A percentile compares a stretch with the other conserved stretches of the same genome.
Evolutionary conservation across 495 filamentous ascomycete genomes (phyloP).

Genomic region (Aspergillus sclerotioniger): DNA sequence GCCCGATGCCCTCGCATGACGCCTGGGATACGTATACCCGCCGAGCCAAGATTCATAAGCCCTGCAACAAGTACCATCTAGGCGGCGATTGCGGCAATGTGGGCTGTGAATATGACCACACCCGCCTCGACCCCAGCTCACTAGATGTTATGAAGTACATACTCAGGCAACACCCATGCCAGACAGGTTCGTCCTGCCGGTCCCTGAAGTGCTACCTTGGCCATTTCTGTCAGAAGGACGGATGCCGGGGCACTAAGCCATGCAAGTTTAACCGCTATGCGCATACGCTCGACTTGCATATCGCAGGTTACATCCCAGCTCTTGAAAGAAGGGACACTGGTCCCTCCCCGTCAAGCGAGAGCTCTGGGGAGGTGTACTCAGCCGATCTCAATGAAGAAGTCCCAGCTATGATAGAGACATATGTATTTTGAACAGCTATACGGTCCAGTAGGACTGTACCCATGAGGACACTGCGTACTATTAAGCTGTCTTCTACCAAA

Average conservation of each 20-base stretch:
- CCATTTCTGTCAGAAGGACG: slow-evolving; percentile 44
- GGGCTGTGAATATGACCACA: slow-evolving; percentile 40
- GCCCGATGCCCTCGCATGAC: slow-evolving; percentile 25
- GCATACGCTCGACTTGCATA: slow-evolving; percentile 32
- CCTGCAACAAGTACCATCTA: slow-evolving; percentile 47
- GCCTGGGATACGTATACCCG: slow-evolving; percentile 33
- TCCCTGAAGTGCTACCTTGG: slow-evolving; percentile 43
- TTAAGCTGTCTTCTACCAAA: not conserved
- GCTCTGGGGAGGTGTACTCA: slow-evolving; percentile 15
- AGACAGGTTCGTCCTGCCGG: slow-evolving; percentile 33
- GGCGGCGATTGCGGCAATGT: slow-evolving; percentile 35
- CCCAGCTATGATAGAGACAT: not conserved
- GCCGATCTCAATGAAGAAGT: slow-evolving; percentile 4
- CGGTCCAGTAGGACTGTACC: not conserved
- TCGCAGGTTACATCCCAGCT: slow-evolving; percentile 29
- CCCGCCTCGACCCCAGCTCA: slow-evolving; percentile 30
- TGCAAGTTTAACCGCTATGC: slow-evolving; percentile 35
- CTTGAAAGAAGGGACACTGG: slow-evolving; percentile 21
- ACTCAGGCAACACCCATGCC: slow-evolving; percentile 38
- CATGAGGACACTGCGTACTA: not conserved
- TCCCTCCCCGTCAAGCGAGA: slow-evolving; percentile 23
- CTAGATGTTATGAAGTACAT: slow-evolving; percentile 38
- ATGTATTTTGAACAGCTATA: not conserved
- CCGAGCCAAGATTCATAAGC: slow-evolving; percentile 32
- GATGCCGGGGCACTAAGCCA: slow-evolving; percentile 35